Evolutionary conservation across 208 protist species (phyloP), one percentile per base, ranked within the genome.

Genomic region (Leishmania arabica): DNA sequence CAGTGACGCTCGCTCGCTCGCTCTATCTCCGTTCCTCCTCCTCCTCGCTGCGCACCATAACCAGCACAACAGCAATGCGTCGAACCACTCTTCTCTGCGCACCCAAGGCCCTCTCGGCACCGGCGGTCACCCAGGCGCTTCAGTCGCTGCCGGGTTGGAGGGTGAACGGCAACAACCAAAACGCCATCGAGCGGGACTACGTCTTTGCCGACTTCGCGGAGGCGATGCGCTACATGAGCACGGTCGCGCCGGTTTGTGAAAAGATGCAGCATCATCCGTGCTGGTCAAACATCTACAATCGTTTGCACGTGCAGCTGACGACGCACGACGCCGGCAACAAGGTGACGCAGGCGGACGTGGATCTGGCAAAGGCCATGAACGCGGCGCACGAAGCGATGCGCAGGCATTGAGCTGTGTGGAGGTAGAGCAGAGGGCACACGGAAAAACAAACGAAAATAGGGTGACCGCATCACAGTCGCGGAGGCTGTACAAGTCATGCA

Each of bases 231-330:
- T 99, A 99, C 75, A 99, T 99, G 96, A 91, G 88, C 56, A 83
- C 80, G 56, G 86, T 95, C 54, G 95, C 90, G 42, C 85, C 86
- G 1, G 84, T 93, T 56, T 97, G 95, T 72, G 97, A 99, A 66
- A 45, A 88, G 80, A 88, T 92, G 86, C 87, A 97, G 70, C 98
- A 99, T 80, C 98, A 99, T 60, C 98, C 98, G n/a, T 79, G 88
- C 80, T 99, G 98, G 97, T 93, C 97, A 66, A 99, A 99, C 84
- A 93, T 97, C 34, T 99, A 99, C 86, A 99, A 99, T 81, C 92
- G 90, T 65, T 78, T 99, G 6, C 86, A 93, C 42, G 90, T 99
- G 77, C 79, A 87, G n/a, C 88, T 99, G 34, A 96, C 93, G 64
- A 99, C 98, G 31, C 98, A 99, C 80, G 97, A 98, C 79, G 96